Base-by-base conservation (phyloP, 345 rosid species). In the Brassica incana region DNA sequence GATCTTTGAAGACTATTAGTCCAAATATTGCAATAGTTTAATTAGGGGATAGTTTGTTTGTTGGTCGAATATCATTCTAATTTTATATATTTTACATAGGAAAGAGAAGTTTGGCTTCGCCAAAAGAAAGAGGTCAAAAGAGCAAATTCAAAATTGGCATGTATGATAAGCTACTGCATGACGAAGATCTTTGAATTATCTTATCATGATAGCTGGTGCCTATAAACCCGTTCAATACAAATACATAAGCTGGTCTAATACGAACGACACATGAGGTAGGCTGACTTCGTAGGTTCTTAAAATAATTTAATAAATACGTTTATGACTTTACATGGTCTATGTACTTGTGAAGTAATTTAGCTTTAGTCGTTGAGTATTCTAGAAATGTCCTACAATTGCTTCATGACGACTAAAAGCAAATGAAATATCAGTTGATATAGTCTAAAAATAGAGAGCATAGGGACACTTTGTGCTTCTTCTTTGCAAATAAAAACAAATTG, bases 131-230 rank as follows among this genome's bases (percentile, higher is more conserved):
- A 36, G 45, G 77, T 65, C 64, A 74, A 29, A 65, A 23, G 29
- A 15, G 67, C 67, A 63, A n/a, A 29, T 63, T 30, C 11, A 30
- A 14, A 64, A 64, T 5, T 65, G 20, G 11, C 71, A 36, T 50
- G 23, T 23, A 65, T 62, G 61, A 62, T 74, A 74, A 65, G 71
- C 65, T 52, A 74, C 52, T 35, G 54, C 52, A 74, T 52, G 36
- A 65, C 65, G 70, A 48, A 74, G 43, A 72, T 60, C 15, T 12
- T 72, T 72, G 67, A 72, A 72, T 38, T 25, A 25, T 61, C 67
- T 25, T 29, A 63, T 64, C 77, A 18, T 12, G 30, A 18, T 12
- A 45, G 67, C 67, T 64, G 15, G 67, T n/a, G 11, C 43, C 67
- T 9, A n/a, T 15, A 64, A 48, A 73, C 1, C 60, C 23, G 15